phyloP scores from a whole-genome alignment of 495 filamentous ascomycete genomes.

The Penicillium subrubescens region DNA sequence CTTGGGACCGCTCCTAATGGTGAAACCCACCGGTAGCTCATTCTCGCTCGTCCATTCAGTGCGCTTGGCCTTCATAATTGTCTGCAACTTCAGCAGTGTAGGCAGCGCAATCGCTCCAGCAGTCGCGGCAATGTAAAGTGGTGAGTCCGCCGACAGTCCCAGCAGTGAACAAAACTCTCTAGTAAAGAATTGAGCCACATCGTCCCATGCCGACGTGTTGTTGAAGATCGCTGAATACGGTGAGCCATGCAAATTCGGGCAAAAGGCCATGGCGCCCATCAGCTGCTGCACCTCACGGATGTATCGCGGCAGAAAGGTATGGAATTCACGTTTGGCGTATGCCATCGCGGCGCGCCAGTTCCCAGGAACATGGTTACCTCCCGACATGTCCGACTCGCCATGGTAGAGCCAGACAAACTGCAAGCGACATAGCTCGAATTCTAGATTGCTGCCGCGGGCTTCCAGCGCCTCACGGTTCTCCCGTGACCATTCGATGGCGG shows the following conservation, averaged over 20 bases:
- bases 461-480: slow-evolving; percentile 70
- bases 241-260: slow-evolving; percentile 63
- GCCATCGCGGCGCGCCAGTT: slow-evolving; percentile 62
- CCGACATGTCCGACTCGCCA: slow-evolving; percentile 34
- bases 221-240: slow-evolving; percentile 80
- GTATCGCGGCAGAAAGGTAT: slow-evolving; percentile 69
- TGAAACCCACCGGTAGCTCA: slow-evolving; percentile 72
- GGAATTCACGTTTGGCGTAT: slow-evolving; percentile 72
- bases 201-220: slow-evolving; percentile 71
- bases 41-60: slow-evolving; percentile 93
- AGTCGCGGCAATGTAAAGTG: slow-evolving; percentile 87
- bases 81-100: slow-evolving; percentile 76
- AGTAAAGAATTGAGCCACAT: slow-evolving; percentile 82
- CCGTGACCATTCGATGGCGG: slow-evolving; percentile 86
- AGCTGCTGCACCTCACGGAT: slow-evolving; percentile 75
- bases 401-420: slow-evolving; percentile 85
- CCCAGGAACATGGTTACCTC: slow-evolving; percentile 18
- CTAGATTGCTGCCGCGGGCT: slow-evolving; percentile 83
- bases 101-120: slow-evolving; percentile 91
- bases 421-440: slow-evolving; percentile 87
- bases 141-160: slow-evolving; percentile 82
- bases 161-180: slow-evolving; percentile 93
- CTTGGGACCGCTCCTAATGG: neutral
- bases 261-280: slow-evolving; percentile 73
- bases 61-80: slow-evolving; percentile 79